Conservation (phyloP, 179 eudicot genomes). For the Monotropa hypopitys region DNA sequence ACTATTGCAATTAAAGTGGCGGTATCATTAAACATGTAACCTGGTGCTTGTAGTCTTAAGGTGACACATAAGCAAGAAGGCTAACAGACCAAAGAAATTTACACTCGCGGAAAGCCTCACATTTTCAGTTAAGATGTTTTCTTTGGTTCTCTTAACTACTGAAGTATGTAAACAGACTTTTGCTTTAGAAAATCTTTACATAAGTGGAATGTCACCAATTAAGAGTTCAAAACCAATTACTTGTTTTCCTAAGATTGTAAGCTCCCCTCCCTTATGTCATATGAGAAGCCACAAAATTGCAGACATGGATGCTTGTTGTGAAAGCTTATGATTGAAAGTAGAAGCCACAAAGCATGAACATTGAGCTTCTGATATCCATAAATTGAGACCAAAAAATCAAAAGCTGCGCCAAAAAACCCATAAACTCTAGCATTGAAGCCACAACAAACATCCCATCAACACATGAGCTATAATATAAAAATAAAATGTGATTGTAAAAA, state of each 20-base stretch:
- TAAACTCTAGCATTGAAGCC: too few relatives aligned
- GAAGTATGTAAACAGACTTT: background rate
- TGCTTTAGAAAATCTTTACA: background rate
- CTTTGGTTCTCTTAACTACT: background rate
- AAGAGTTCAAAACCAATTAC: background rate
- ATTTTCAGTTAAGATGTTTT: slow-evolving; percentile 1
- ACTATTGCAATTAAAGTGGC: background rate
- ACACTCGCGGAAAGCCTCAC: background rate
- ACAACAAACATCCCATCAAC: too few relatives aligned
- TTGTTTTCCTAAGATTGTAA: background rate
- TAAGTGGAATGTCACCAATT: background rate
- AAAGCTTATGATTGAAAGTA: background rate
- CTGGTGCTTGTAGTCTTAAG: background rate
- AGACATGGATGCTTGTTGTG: too few relatives aligned
- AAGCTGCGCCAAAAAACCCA: background rate
- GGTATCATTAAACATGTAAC: background rate
- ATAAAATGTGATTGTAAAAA: slow-evolving; percentile 4
- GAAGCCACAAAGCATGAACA: background rate
- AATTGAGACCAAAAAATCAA: background rate
- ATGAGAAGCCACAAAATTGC: background rate
- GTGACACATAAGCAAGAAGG: background rate
- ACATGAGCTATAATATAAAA: background rate
- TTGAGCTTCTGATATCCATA: background rate
- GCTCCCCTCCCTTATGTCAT: background rate
- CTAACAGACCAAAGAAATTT: background rate